Evolutionary conservation across 192 early-diverging fungal species (phyloP).

Genomic region (Phlyctochytrium planicorne): DNA sequence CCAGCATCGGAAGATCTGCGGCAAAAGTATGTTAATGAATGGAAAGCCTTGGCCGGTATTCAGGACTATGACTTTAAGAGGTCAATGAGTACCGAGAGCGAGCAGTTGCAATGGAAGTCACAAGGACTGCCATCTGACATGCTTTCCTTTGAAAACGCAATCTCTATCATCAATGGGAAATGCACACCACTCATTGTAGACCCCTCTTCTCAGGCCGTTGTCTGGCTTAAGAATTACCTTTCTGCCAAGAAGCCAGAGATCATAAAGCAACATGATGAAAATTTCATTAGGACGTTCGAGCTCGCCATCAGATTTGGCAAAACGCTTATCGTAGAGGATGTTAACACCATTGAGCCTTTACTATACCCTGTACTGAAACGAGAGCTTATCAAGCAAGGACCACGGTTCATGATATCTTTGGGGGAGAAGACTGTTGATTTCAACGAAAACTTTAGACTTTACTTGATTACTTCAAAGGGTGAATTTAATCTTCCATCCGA

Average conservation of each 20-base stretch:
- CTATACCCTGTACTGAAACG: constrained; percentile 51
- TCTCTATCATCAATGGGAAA: constrained; percentile 37
- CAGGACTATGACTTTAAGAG: constrained; percentile 37
- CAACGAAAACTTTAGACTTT: constrained; percentile 55
- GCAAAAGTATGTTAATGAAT: constrained; percentile 26
- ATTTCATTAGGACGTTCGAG: constrained; percentile 52
- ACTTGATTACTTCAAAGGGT: constrained; percentile 42
- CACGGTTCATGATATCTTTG: constrained; percentile 46
- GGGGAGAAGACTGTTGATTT: constrained; percentile 61
- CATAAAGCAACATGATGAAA: constrained; percentile 54
- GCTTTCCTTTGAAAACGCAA: constrained; percentile 57
- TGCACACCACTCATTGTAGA: constrained; percentile 51
- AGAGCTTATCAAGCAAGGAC: constrained; percentile 52
- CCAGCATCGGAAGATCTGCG: constrained; percentile 49
- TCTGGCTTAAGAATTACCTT: constrained; percentile 53
- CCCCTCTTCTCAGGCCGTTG: constrained; percentile 47
- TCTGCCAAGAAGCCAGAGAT: constrained; percentile 52
- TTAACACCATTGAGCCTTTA: constrained; percentile 46
- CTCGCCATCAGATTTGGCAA: constrained; percentile 62
- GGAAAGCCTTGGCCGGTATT: constrained; percentile 32
- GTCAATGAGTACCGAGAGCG: constrained; percentile 57
- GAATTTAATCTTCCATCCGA: constrained; percentile 40
- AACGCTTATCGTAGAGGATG: constrained; percentile 56
- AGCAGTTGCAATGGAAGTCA: constrained; percentile 56
- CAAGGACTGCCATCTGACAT: constrained; percentile 55